Conservation (phyloP, 352 stramenopile species). For the Phytophthora boehmeriae region DNA sequence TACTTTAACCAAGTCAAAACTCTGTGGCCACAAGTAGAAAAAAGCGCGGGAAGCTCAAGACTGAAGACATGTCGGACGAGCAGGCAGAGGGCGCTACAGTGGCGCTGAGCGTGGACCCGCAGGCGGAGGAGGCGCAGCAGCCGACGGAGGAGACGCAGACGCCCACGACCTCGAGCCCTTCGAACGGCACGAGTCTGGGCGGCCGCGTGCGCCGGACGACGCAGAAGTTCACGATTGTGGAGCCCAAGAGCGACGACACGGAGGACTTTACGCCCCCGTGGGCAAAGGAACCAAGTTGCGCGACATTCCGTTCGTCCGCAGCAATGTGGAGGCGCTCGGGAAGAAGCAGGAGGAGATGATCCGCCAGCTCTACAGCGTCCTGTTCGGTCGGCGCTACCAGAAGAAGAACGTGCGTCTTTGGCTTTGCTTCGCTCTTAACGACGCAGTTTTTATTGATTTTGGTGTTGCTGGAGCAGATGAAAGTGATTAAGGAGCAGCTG, state of each 20-base stretch:
- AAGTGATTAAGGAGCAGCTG: conserved; percentile 82
- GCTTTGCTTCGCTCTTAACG: neutral
- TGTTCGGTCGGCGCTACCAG: conserved; percentile 82
- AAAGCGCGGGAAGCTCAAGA: conserved; percentile 30
- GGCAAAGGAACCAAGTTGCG: conserved; percentile 62
- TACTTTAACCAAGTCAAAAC: no score
- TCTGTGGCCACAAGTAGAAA: conserved; percentile 14
- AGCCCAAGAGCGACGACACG: conserved; percentile 52
- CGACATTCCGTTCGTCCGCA: conserved; percentile 62
- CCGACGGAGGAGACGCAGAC: conserved; percentile 9
- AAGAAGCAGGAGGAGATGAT: conserved; percentile 79
- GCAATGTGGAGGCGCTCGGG: conserved; percentile 62
- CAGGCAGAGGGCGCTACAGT: conserved; percentile 10
- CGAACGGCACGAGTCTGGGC: conserved; percentile 37
- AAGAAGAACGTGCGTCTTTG: conserved; percentile 76
- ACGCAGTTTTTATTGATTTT: neutral
- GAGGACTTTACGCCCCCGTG: conserved; percentile 68
- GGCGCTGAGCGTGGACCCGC: conserved; percentile 16
- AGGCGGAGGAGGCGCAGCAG: conserved; percentile 9
- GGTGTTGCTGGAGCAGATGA: conserved; percentile 49
- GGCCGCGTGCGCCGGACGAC: conserved; percentile 65
- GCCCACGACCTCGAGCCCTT: conserved; percentile 9
- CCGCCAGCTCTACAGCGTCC: conserved; percentile 83
- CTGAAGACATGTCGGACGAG: conserved; percentile 23
- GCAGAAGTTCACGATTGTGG: conserved; percentile 70